Base-by-base conservation (phyloP, 2,329 filamentous ascomycete species). In the Phyllosticta capitalensis region DNA sequence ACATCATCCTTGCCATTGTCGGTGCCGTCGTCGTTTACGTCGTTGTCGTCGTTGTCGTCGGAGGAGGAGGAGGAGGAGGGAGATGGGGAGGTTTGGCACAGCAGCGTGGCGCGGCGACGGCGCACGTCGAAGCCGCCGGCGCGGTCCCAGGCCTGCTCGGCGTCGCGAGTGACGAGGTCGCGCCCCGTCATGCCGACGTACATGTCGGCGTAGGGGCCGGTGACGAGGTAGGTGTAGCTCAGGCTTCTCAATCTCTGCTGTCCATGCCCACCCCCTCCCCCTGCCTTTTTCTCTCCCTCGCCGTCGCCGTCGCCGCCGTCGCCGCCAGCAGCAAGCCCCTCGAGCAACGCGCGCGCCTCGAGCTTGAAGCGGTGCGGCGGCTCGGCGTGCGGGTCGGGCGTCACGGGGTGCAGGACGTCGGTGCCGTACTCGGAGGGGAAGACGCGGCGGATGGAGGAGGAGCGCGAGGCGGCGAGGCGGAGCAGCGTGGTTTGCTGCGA, bases 291-390 rank as follows among this genome's bases (percentile, higher is more conserved):
- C 19, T n/a, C 49, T 17, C 20, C n/a, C 49, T 20, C 33, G 14
- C 33, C 33, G 14, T 17, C 33, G 12, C 28, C 2, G 28, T 38
- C 33, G 33, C 33, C 12, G 10, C 14, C n/a, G 22, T 30, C 30
- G 12, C 54, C 56, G 38, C 51, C 38, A n/a, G 38, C 17, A 19
- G 38, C 38, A 7, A 52, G 50, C 7, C 77, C 72, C 64, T 78
- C 76, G 14, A 81, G 66, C n/a, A 78, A 72, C 38, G 80, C 79
- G 53, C 87, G 79, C n/a, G 89, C 83, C 66, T 83, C 82, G 57
- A 89, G 78, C 70, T 90, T 90, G 59, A 78, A 72, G 72, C 89
- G 86, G 67, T 90, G 87, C 2, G 87, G 84, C 66, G 79, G 82
- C 71, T 90, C 87, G 9, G 72, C 65, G 2, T 77, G 76, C 14